Base-by-base conservation (phyloP, 2,329 filamentous ascomycete species). In the Zasmidium angulare region DNA sequence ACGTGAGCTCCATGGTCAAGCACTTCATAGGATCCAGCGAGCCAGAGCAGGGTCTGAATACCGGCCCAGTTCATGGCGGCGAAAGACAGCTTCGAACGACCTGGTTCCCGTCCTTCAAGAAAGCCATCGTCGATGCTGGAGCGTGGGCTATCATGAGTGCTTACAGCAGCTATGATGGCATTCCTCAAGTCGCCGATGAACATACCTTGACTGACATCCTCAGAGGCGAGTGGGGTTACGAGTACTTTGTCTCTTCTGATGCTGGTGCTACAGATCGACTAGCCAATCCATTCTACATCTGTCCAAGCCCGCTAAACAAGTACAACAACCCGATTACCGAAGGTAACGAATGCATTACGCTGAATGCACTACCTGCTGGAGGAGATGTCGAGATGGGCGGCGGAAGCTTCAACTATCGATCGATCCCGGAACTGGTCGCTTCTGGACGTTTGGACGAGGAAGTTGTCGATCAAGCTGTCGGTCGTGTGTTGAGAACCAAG, bases 331-430 rank as follows among this genome's bases (percentile, higher is more conserved):
- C 85, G 0, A 81, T 88, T 46, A 66, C 66, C 4, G 66, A 68
- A 43, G 88, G 90, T 66, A 84, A 83, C 53, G 83, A 86, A 55
- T 84, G 87, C 2, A 81, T 91, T 22, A 87, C 86, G 0, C 76
- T 84, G 51, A 82, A 83, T 66, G 81, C 85, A 9, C 79, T 91
- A 3, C 84, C 85, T 0, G 86, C 88, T 3, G 89, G 89, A 2
- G 88, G 86, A 52, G 89, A 91, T 66, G 81, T 89, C 12, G 89
- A 91, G 68, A 91, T 91, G 89, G 89, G 89, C 12, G 88, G 89
- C 43, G 89, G 89, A 20, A 87, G 85, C 20, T 91, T 84, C 77
- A 90, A 86, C 70, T 88, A 86, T 69, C 80, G 85, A 63, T 82
- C 80, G 36, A 90, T 91, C 53, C 86, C 88, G 4, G 78, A 83